Evolutionary conservation across 768 basidiomycete genomes (phyloP), one percentile per base, ranked within the genome.

Genomic region (Tulasnella sp.): DNA sequence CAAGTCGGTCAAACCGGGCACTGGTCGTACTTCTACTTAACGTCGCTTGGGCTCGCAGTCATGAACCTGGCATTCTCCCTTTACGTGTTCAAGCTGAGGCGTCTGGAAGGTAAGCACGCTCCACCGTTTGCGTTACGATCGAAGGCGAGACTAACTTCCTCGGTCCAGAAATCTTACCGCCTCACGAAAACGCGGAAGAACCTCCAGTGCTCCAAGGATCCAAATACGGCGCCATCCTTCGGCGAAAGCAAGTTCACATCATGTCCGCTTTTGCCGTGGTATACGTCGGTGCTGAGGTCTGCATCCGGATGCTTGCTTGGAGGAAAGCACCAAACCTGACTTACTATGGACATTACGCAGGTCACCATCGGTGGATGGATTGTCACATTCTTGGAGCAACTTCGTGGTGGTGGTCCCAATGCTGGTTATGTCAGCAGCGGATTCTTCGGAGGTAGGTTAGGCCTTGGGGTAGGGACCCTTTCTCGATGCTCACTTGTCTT

Each of bases 21-120:
- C 48, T 96, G 95, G 95, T 93, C 92, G 0, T 92, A 93, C 84
- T 93, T 96, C 84, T 96, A 92, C 83, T 88, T 96, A 12, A 86
- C 87, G 0, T 94, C 94, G 0, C 85, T 96, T 0, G 92, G 90
- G 1, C 82, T 96, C 24, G 91, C 93, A 0, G 78, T 91, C 20
- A 81, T 87, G 64, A 95, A 93, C 82, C 87, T 89, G 0, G 58
- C 89, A 18, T 78, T 90, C 3, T 85, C 96, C 6, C 82, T 89
- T 1, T 79, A 83, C 2, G 90, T 93, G 3, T 96, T 96, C 86
- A 88, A 90, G 60, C 60, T 78, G n/a, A 44, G 64, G 48, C 77
- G 77, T 1, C 14, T 69, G 24, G 77, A 78, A 78, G 77, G 77
- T 78, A 22, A 16, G 77, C 54, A 44, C 24, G n/a, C 73, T 24